Percentiles rank a stretch among this genome's conserved stretches.
phyloP scores from a whole-genome alignment of 75 land plant species.

The Ceratopteris richardii region DNA sequence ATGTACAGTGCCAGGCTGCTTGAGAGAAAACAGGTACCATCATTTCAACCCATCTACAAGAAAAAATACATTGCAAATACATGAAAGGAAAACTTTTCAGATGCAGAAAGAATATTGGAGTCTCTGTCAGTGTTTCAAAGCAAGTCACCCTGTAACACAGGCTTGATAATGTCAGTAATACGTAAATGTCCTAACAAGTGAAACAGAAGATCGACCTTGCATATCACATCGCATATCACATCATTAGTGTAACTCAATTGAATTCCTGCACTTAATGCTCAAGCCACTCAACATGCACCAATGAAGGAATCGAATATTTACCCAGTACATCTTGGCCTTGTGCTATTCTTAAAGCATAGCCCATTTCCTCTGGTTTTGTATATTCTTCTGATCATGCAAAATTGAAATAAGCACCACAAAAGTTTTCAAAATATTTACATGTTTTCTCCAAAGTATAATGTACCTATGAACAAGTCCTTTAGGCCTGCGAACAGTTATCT shows the following conservation, averaged over 20 bases:
- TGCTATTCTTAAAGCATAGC: slow-evolving; percentile 42
- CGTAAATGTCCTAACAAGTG: background rate
- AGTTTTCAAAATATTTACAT: background rate
- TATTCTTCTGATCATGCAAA: slow-evolving; percentile 34
- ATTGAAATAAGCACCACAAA: background rate
- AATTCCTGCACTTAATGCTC: no score
- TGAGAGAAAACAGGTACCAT: slow-evolving; percentile 82
- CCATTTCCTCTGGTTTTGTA: slow-evolving; percentile 38
- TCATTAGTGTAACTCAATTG: background rate
- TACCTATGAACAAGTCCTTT: slow-evolving; percentile 57
- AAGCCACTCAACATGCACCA: no score
- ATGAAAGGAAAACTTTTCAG: background rate
- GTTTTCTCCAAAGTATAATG: no score
- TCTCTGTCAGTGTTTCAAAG: background rate
- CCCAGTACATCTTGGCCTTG: slow-evolving; percentile 82
- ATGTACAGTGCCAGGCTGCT: slow-evolving; percentile 80
- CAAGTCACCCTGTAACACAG: background rate
- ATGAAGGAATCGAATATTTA: slow-evolving; percentile 12
- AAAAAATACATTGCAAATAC: slow-evolving; percentile 1
- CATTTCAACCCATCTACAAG: slow-evolving; percentile 71
- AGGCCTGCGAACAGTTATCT: slow-evolving; percentile 49
- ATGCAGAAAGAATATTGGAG: background rate
- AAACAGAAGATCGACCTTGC: background rate
- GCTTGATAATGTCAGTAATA: background rate
- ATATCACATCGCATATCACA: background rate